Evolutionary conservation across 1,139 yeast genomes (phyloP).

Genomic region (Yamadazyma atlantica): DNA sequence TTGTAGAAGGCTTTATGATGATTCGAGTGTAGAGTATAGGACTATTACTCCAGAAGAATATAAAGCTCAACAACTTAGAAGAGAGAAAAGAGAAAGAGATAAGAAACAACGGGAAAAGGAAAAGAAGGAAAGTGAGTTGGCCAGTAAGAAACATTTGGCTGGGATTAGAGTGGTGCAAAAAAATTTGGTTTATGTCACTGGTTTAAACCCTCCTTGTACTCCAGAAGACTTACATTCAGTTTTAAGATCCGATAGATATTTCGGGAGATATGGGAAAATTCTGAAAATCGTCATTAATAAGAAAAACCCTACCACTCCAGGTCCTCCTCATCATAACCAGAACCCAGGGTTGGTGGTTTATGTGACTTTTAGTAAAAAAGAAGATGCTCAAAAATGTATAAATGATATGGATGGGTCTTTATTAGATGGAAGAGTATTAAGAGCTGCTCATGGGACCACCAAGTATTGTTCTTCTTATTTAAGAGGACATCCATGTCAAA

Average conservation of each 20-base stretch:
- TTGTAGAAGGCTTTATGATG: conserved; percentile 91
- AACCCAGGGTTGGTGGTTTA: conserved; percentile 91
- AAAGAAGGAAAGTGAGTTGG: conserved; percentile 85
- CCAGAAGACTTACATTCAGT: conserved; percentile 87
- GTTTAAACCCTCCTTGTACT: conserved; percentile 86
- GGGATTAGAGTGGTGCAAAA: conserved; percentile 98
- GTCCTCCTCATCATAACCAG: conserved; percentile 38
- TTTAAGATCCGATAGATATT: conserved; percentile 86
- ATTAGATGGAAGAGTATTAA: conserved; percentile 80
- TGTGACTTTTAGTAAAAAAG: conserved; percentile 89
- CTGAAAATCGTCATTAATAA: conserved; percentile 91
- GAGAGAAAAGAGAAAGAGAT: conserved; percentile 79
- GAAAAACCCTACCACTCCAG: conserved; percentile 41
- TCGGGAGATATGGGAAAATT: conserved; percentile 97
- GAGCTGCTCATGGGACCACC: conserved; percentile 98
- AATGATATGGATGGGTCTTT: conserved; percentile 92
- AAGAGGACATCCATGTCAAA: conserved; percentile 95
- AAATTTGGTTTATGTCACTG: conserved; percentile 94
- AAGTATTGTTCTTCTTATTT: conserved; percentile 95
- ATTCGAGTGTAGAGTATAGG: conserved; percentile 86
- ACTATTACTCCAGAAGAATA: conserved; percentile 83
- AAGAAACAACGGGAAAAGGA: conserved; percentile 89
- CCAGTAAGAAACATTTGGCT: conserved; percentile 87
- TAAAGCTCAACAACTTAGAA: conserved; percentile 73
- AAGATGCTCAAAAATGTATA: conserved; percentile 92